Evolutionary conservation across 306 rosid species (phyloP).

Genomic region (Leucaena leucocephala): DNA sequence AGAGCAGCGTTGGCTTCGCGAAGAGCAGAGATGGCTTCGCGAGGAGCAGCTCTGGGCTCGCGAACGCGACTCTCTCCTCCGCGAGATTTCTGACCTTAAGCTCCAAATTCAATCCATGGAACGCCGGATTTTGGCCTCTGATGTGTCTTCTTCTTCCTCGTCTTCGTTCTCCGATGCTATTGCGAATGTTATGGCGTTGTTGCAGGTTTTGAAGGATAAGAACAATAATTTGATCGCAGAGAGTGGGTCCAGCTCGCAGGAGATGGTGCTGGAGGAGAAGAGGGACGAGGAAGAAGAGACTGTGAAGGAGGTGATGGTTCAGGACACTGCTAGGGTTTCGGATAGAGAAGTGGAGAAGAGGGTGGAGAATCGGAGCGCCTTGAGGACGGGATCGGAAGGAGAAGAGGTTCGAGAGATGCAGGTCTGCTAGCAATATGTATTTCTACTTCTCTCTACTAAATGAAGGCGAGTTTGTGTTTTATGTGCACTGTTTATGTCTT

Average conservation of each 20-base stretch:
- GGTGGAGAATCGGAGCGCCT: conserved; percentile 31
- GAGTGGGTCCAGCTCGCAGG: conserved; percentile 46
- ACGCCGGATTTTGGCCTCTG: conserved; percentile 40
- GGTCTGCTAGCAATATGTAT: conserved; percentile 59
- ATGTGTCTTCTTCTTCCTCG: conserved; percentile 35
- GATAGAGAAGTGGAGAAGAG: conserved; percentile 10
- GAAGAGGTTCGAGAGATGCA: conserved; percentile 77
- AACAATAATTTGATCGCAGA: conserved; percentile 49
- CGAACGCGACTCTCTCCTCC: conserved; percentile 69
- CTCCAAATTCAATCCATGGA: conserved; percentile 63
- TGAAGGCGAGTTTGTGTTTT: conserved; percentile 56
- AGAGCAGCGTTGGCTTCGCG: conserved; percentile 85
- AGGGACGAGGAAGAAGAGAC: conserved; percentile 33
- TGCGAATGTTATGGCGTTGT: conserved; percentile 47
- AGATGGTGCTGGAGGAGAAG: conserved; percentile 52
- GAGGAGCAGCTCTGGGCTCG: conserved; percentile 73
- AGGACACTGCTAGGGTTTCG: conserved; percentile 41
- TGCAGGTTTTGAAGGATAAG: conserved; percentile 78
- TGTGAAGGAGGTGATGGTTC: conserved; percentile 51
- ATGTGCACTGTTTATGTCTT: background rate
- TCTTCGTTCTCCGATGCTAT: conserved; percentile 53
- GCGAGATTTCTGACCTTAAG: conserved; percentile 66
- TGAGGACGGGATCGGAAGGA: conserved; percentile 84
- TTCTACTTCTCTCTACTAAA: conserved; percentile 44
- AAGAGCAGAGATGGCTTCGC: conserved; percentile 77